phyloP scores from a whole-genome alignment of 306 rosid genomes.

The Glycine tomentella region DNA sequence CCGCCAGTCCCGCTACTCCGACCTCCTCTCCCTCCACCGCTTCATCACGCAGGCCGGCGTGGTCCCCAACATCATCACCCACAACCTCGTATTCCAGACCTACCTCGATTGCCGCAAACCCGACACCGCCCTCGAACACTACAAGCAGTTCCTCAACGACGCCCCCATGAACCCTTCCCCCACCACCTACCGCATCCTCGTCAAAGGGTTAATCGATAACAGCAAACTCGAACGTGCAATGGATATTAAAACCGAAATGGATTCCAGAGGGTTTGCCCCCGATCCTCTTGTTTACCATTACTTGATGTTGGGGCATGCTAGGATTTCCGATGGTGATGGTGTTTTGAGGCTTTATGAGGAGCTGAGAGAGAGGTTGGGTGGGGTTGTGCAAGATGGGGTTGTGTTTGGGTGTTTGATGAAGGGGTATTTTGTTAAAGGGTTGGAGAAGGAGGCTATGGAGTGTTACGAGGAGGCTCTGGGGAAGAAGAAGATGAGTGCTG shows the following conservation, averaged over 20 bases:
- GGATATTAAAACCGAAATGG: constrained; percentile 83
- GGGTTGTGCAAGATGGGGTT: constrained; percentile 74
- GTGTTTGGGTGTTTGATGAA: constrained; percentile 89
- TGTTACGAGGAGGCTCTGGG: constrained; percentile 72
- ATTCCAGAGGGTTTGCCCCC: constrained; percentile 62
- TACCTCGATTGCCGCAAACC: constrained; percentile 91
- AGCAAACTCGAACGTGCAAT: constrained; percentile 70
- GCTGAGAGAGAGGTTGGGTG: constrained; percentile 68
- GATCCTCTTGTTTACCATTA: constrained; percentile 79
- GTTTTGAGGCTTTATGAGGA: constrained; percentile 73
- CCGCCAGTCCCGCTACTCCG: constrained; percentile 89
- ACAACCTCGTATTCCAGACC: constrained; percentile 88
- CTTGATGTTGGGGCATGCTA: constrained; percentile 82
- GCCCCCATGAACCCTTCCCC: constrained; percentile 93
- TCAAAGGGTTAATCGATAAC: constrained; percentile 87
- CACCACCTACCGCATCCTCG: constrained; percentile 73
- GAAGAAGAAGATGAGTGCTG: constrained; percentile 74
- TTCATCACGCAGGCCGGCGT: constrained; percentile 95
- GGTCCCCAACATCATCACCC: constrained; percentile 80
- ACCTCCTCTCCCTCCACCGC: constrained; percentile 88
- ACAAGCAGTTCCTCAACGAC: constrained; percentile 80
- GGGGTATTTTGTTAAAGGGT: constrained; percentile 81
- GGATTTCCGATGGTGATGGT: constrained; percentile 67
- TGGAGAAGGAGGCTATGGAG: constrained; percentile 90
- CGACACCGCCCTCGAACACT: constrained; percentile 89